A percentile compares a stretch with the other conserved stretches of the same genome.
These are phyloP conservation scores for Citrullus colocynthis DNA, from an alignment of 306 rosid genomes.

Conservation along the genomic window DNA sequence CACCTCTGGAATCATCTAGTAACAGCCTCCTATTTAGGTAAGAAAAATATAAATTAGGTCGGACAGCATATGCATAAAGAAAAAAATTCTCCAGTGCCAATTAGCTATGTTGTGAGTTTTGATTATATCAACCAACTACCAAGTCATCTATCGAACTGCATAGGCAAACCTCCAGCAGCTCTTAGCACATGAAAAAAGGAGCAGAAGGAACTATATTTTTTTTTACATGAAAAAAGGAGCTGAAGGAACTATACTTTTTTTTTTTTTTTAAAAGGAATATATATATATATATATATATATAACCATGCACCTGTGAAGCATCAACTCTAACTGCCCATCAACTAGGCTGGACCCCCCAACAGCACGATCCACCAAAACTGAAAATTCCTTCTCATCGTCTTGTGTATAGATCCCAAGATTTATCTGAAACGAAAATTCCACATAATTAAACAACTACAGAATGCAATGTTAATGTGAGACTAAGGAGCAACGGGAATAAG, in stretches of 20 bases:
- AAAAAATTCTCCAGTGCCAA: not conserved
- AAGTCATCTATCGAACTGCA: not conserved
- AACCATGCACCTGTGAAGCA: constrained; percentile 37
- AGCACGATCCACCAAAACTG: constrained; percentile 44
- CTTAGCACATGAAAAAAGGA: not conserved
- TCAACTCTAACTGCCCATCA: constrained; percentile 44
- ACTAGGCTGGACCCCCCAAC: constrained; percentile 30
- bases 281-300: not conserved
- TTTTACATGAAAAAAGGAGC: not conserved
- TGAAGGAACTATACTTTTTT: not conserved
- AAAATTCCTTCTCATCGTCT: constrained; percentile 30
- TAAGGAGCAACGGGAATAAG: not conserved
- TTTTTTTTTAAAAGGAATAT: not conserved
- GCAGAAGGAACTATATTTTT: not conserved
- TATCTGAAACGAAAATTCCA: constrained; percentile 16
- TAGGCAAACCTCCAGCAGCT: not conserved
- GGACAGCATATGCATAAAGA: not conserved
- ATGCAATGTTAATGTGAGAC: not conserved
- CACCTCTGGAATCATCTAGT: constrained; percentile 78
- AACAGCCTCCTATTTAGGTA: constrained; percentile 51
- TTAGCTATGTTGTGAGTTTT: not conserved
- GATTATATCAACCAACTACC: not conserved
- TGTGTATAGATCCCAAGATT: constrained; percentile 40
- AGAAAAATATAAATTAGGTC: not conserved
- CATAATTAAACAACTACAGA: not conserved